Evolutionary conservation across 129 eudicot genomes (phyloP), one percentile per base, ranked within the genome.

Genomic region (Pittosporum tobira): DNA sequence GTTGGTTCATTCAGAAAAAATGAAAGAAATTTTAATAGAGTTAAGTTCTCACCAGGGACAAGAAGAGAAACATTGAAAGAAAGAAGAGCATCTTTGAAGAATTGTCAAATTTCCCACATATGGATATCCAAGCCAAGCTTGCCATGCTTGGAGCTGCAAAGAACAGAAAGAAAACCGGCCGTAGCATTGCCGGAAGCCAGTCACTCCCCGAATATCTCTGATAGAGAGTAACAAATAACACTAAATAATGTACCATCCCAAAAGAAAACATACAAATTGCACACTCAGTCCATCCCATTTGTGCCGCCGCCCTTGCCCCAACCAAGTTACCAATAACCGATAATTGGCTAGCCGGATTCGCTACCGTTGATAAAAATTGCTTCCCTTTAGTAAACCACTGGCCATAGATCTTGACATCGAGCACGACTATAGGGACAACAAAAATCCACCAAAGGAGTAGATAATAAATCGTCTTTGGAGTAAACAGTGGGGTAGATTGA

Each of bases 91-190:
- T 83, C 80, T 83, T 83, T 19, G 86, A 73, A 6, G 83, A 59
- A 57, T 19, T 42, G 26, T 78, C 86, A 60, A 83, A 83, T 19
- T 38, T 73, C 27, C 86, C 91, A 0, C 58, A 61, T 9, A 83
- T 79, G 0, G 83, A 73, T 37, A 67, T 78, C 91, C 91, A 83
- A 2, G 91, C 91, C n/a, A 83, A 70, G 65, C 88, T 78, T 9
- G 79, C 88, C 84, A 82, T 82, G 28, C 84, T 82, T 9, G 88
- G 88, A 49, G 91, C 79, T 3, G 86, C 91, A 1, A 79, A 66
- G 20, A 83, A 79, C 78, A 79, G 67, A 25, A 78, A 79, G 80
- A 79, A 79, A 29, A 83, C 81, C 5, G 91, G 91, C 64, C 76
- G 63, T 16, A 83, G 71, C 58, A 59, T 66, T 51, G 63, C 24